These are phyloP conservation scores for Cordyceps pruinosa DNA, from an alignment of 2,329 filamentous ascomycete genomes.

Conservation along the genomic window DNA sequence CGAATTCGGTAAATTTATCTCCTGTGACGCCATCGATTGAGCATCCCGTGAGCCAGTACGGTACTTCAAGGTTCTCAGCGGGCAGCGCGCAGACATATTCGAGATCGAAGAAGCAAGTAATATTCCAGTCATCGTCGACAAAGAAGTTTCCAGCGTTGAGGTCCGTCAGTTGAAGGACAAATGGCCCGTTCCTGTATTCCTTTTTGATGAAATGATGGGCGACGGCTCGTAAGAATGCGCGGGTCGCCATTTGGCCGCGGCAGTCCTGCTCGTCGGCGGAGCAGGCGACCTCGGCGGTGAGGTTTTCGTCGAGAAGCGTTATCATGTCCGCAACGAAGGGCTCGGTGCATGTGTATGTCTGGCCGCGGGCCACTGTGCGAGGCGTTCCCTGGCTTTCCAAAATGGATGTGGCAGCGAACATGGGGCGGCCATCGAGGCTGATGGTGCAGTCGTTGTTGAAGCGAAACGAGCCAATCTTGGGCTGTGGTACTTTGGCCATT, in stretches of 20 bases:
- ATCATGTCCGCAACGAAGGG: constrained; percentile 21
- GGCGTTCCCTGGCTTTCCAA: neutral
- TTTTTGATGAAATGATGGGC: constrained; percentile 21
- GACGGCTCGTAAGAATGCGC: neutral
- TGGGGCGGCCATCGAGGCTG: constrained; percentile 25
- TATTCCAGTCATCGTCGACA: constrained; percentile 29
- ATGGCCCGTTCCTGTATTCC: constrained; percentile 22
- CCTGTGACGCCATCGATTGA: neutral
- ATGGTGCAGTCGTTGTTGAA: constrained; percentile 26
- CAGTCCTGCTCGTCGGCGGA: neutral
- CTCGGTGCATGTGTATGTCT: constrained; percentile 26
- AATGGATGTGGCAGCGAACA: constrained; percentile 19
- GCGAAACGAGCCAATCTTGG: constrained; percentile 23
- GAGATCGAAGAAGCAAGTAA: constrained; percentile 27
- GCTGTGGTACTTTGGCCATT: constrained; percentile 18
- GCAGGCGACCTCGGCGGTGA: neutral
- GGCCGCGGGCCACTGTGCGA: neutral
- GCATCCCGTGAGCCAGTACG: neutral
- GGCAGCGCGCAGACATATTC: constrained; percentile 28
- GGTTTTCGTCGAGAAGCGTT: constrained; percentile 16
- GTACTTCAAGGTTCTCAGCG: neutral
- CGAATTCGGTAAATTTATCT: neutral
- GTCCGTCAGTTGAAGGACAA: constrained; percentile 25
- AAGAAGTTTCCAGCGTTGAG: constrained; percentile 29
- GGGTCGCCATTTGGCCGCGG: neutral